phyloP scores from a whole-genome alignment of 352 stramenopile genomes.

The Vaucheria bursata region DNA sequence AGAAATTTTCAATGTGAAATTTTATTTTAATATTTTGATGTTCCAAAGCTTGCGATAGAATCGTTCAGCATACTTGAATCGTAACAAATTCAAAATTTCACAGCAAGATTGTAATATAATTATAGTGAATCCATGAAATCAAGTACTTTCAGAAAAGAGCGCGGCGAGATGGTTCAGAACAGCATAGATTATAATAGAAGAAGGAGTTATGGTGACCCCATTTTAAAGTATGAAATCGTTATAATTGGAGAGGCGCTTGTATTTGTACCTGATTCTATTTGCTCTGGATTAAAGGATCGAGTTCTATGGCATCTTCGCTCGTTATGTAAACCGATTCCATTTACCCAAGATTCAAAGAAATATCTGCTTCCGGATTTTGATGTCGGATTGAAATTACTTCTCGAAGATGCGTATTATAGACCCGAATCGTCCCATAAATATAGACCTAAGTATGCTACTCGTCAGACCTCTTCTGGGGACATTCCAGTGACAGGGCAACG shows the following conservation, averaged over 20 bases:
- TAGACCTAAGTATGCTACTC: not conserved
- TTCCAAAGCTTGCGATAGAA: too few relatives aligned
- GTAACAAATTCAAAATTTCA: too few relatives aligned
- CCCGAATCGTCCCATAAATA: not conserved
- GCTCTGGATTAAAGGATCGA: slow-evolving; percentile 25
- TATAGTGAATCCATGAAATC: too few relatives aligned
- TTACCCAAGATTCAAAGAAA: not conserved
- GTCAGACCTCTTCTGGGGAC: not conserved
- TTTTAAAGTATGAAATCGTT: not conserved
- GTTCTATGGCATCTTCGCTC: slow-evolving; percentile 34
- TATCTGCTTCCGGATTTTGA: not conserved
- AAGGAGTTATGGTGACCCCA: not conserved
- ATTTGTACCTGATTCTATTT: slow-evolving; percentile 26
- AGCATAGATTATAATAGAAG: too few relatives aligned
- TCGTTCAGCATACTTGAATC: too few relatives aligned
- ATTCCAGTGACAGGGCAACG: not conserved
- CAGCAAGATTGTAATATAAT: too few relatives aligned
- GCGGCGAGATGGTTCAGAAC: too few relatives aligned
- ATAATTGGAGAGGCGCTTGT: slow-evolving; percentile 15
- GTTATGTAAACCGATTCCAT: slow-evolving; percentile 8
- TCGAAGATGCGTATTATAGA: not conserved
- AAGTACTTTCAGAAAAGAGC: too few relatives aligned
- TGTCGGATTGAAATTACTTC: not conserved
- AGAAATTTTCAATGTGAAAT: too few relatives aligned
- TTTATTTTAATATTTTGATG: too few relatives aligned